These are phyloP conservation scores for Emergomyces orientalis DNA, from an alignment of 2,329 filamentous ascomycete species.

Conservation along the genomic window DNA sequence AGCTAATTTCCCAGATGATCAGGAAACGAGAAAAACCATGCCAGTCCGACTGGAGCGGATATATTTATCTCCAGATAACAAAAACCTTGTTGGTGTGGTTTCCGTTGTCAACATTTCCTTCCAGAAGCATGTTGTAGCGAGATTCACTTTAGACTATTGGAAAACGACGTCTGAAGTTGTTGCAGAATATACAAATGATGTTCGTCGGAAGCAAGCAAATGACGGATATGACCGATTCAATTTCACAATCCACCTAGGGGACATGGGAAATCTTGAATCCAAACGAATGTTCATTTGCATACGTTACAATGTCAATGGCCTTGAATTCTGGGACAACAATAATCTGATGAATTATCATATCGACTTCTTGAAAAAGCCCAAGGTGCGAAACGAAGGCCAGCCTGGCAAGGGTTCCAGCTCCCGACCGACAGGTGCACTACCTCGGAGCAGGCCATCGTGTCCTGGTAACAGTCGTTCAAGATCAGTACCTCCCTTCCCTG, in stretches of 20 bases:
- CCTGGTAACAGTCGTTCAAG: conserved; percentile 39
- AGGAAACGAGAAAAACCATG: conserved; percentile 50
- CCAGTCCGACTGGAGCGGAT: conserved; percentile 77
- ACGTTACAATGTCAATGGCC: conserved; percentile 72
- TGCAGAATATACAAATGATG: conserved; percentile 77
- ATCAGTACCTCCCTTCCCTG: conserved; percentile 47
- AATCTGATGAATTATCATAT: conserved; percentile 78
- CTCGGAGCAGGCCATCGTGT: conserved; percentile 56
- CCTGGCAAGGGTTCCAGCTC: conserved; percentile 43
- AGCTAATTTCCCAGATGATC: conserved; percentile 69
- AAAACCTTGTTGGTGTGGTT: conserved; percentile 71
- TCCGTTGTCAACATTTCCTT: conserved; percentile 84
- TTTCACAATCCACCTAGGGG: conserved; percentile 87
- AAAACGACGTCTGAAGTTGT: conserved; percentile 92
- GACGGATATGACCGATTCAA: conserved; percentile 78
- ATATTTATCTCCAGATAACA: conserved; percentile 80
- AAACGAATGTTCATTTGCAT: conserved; percentile 92
- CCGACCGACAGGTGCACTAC: conserved; percentile 47
- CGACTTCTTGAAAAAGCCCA: conserved; percentile 75
- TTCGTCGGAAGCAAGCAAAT: conserved; percentile 53
- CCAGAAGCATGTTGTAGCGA: conserved; percentile 77
- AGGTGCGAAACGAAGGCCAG: conserved; percentile 45
- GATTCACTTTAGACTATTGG: conserved; percentile 97
- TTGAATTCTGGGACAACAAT: conserved; percentile 97
- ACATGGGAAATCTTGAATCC: conserved; percentile 79